Base-by-base conservation (phyloP, 805 yeast genomes). In the Yamadazyma olivae region DNA sequence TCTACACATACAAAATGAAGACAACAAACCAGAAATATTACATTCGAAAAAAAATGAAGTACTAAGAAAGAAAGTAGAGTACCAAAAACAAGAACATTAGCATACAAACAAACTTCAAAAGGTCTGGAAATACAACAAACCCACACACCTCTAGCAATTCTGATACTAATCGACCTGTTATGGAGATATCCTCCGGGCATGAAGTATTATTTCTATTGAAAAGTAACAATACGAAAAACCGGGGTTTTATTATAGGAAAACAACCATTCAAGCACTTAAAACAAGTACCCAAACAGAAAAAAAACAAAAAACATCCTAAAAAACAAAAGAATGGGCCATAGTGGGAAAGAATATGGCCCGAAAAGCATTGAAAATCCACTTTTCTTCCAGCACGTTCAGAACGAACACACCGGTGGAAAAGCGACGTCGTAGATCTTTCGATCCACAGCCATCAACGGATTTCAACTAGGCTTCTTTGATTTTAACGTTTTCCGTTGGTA, bases 151-250 rank as follows among this genome's bases (percentile, higher is more conserved):
- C n/a, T n/a, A n/a, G n/a, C n/a, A n/a, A n/a, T n/a, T n/a, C n/a
- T n/a, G n/a, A n/a, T n/a, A n/a, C n/a, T n/a, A n/a, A n/a, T n/a
- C n/a, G n/a, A n/a, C n/a, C n/a, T n/a, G n/a, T n/a, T n/a, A n/a
- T n/a, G n/a, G n/a, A 7, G 33, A 55, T 65, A 57, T 66, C 40
- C 54, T 64, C 74, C 71, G 74, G 72, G 74, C 74, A 67, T 67
- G 74, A 67, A 67, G 74, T 64, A 62, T 59, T 48, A 48, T 55
- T 51, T 49, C 68, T 64, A 67, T 57, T 46, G 61, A 49, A 36
- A 30, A 43, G 66, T 61, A 48, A 57, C 49, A 47, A 61, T 65
- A 67, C 74, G 74, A 67, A 53, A 65, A 67, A 61, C 68, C 74
- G 68, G 71, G 67, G 49, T 28, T 62, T 56, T 40, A 40, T n/a